Base-by-base conservation (phyloP, 306 rosid species). In the Acmispon strigosus region DNA sequence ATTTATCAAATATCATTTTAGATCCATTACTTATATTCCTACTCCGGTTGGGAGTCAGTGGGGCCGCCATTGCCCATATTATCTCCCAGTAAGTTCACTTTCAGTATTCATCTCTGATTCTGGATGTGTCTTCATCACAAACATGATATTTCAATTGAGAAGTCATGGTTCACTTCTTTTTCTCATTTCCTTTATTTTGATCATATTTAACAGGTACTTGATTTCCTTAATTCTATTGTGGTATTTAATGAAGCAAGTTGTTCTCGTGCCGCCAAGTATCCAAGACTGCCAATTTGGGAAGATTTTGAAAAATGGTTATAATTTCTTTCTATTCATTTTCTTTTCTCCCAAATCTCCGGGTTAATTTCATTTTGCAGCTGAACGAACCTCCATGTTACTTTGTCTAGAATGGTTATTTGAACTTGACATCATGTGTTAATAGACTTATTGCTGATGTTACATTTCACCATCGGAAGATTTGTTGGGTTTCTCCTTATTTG, bases 1-100 rank as follows among this genome's bases (percentile, higher is more conserved):
- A 89, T 83, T 56, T 58, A 77, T 57, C 92, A 66, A 92, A 92
- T 73, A 84, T 92, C 52, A 74, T 84, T 70, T 75, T 92, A 52
- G 96, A 92, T 70, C 85, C 88, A 5, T 20, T 92, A 52, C 78
- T 92, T 29, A 92, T 92, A 19, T 87, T 92, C 19, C 29, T 79
- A 59, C 58, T 87, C 36, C 76, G 36, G 55, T 61, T 92, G 47
- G 98, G 96, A 52, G 82, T 87, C 70, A 77, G 76, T 10, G 98
- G 98, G 12, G 98, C 98, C 12, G 98, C 98, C 73, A 86, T 89
- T 69, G 90, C 98, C 2, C 98, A 92, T 69, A 84, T 92, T 47
- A 82, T 85, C 64, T 89, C 98, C 6, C 98, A 89, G 98, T 92
- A 76, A 76, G 94, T 80, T 13, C 43, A 47, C 29, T 48, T 69